Base-by-base conservation (phyloP, 306 rosid genomes). In the Malus orientalis region DNA sequence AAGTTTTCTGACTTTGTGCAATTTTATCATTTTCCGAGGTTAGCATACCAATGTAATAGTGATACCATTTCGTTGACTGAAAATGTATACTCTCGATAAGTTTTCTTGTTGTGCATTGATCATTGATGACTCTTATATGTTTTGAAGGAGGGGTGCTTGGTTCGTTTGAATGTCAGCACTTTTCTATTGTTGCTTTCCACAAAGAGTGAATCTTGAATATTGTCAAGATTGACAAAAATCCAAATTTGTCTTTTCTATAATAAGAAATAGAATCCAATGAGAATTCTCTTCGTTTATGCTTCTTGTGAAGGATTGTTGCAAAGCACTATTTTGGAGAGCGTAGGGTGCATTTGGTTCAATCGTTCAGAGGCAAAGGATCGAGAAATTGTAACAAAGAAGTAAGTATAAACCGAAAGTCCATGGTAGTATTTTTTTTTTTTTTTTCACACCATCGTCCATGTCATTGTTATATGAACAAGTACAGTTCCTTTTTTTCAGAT, bases 271-370 rank as follows among this genome's bases (percentile, higher is more conserved):
- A 32, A 51, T 44, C 58, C 40, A 22, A 71, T 14, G 18, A 70
- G 36, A 45, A 53, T 40, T 60, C 33, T 72, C 74, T 70, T 33
- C 20, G n/a, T 76, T 65, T 42, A 67, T 79, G 54, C 68, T 57
- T 60, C 69, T 58, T 76, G 29, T 83, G 67, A 79, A 95, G 99
- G 99, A 77, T 85, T 95, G 76, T 85, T 95, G 89, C 99, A 95
- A 81, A 95, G 96, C 81, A 92, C 97, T 80, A 88, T 89, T 83
- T 83, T 95, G 89, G 97, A 95, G 93, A 90, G 97, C 58, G 86
- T 92, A 19, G 99, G 99, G 74, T 92, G 97, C 74, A 95, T 95
- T 68, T 88, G 92, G 98, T 92, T 95, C 90, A 92, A 95, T 73
- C 97, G 97, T 38, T 8, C 97, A 23, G 97, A 95, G 82, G 76